phyloP scores from a whole-genome alignment of 2,329 filamentous ascomycete species.

The Beauveria pseudobassiana region DNA sequence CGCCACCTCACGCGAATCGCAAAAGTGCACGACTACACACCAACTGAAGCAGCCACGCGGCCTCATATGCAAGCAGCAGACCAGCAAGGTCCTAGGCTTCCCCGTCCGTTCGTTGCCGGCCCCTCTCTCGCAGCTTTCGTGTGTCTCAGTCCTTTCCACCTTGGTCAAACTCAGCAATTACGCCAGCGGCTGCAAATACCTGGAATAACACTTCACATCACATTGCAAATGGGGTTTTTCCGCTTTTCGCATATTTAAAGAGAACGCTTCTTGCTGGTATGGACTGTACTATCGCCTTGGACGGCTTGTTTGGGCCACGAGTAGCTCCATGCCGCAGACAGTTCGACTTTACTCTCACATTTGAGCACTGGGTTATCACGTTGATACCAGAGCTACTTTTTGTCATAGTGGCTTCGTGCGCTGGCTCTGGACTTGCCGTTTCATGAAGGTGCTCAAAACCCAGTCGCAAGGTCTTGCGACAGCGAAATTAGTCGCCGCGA shows the following conservation, averaged over 20 bases:
- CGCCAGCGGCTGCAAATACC: not conserved
- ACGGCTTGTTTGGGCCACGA: not conserved
- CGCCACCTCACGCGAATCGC: too few relatives aligned
- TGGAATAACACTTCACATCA: not conserved
- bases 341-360: conserved; percentile 2
- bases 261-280: not conserved
- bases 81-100: not conserved
- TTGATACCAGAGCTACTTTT: not conserved
- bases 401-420: not conserved
- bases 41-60: not conserved
- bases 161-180: not conserved
- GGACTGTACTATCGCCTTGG: not conserved
- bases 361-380: not conserved
- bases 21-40: too few relatives aligned
- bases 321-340: not conserved
- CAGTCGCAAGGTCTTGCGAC: not conserved
- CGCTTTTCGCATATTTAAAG: not conserved
- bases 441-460: not conserved
- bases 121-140: not conserved
- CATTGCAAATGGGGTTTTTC: not conserved
- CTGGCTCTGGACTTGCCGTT: not conserved
- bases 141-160: not conserved
- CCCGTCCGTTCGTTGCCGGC: not conserved
- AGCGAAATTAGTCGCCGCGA: not conserved
- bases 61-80: not conserved